Conservation (phyloP, 2,329 filamentous ascomycete genomes). For the Akanthomyces uredinophilus region DNA sequence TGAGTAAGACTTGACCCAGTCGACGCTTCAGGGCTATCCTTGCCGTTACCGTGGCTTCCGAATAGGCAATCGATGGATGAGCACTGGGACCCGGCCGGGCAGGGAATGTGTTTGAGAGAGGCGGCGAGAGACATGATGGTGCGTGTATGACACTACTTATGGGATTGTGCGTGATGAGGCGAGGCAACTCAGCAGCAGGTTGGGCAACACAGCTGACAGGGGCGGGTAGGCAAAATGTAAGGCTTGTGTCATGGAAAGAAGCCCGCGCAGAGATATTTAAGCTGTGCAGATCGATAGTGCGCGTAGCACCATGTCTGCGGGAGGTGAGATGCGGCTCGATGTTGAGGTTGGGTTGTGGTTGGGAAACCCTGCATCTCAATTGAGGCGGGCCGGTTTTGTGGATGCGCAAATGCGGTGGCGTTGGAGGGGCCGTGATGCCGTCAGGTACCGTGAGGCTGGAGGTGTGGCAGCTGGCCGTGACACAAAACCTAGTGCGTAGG, state of each 20-base stretch:
- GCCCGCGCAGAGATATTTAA: background rate
- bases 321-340: background rate
- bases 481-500: background rate
- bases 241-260: background rate
- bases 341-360: background rate
- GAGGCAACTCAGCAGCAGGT: background rate
- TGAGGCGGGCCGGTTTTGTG: background rate
- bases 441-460: background rate
- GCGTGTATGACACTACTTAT: background rate
- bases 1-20: background rate
- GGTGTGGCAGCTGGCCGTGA: background rate
- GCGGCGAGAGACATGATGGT: too few relatives aligned
- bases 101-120: slow-evolving; percentile 44
- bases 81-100: slow-evolving; percentile 43
- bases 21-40: slow-evolving; percentile 8
- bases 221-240: background rate
- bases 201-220: background rate
- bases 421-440: background rate
- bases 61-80: slow-evolving; percentile 48
- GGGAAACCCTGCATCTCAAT: background rate
- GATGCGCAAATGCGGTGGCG: slow-evolving; percentile 4
- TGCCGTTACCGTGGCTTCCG: slow-evolving; percentile 33
- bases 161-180: background rate
- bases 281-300: background rate
- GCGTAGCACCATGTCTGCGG: slow-evolving; percentile 8